Evolutionary conservation across 371 early-diverging fungal species (phyloP).

Genomic region (Zancudomyces culisetae): DNA sequence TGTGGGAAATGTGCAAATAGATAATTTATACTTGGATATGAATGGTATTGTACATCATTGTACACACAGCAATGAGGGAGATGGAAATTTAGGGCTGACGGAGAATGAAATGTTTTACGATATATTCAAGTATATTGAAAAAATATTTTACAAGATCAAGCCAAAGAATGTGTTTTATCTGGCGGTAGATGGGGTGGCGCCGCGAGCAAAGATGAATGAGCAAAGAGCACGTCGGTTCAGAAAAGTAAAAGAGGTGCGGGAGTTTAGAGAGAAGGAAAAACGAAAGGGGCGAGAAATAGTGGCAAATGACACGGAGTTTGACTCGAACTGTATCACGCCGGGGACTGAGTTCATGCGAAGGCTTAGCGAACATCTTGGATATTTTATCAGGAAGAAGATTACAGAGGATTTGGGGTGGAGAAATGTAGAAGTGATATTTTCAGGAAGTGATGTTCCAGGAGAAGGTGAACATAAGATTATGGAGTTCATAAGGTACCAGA

Average conservation of each 20-base stretch:
- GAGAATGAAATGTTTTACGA: conserved; percentile 90
- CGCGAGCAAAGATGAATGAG: conserved; percentile 99
- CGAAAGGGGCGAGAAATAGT: conserved; percentile 32
- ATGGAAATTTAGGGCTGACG: conserved; percentile 45
- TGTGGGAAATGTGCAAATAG: conserved; percentile 12
- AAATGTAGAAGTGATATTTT: conserved; percentile 78
- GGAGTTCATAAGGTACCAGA: conserved; percentile 83
- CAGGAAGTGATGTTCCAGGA: conserved; percentile 92
- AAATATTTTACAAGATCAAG: conserved; percentile 72
- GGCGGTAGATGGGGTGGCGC: conserved; percentile 98
- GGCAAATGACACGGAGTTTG: conserved; percentile 57
- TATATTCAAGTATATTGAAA: conserved; percentile 89
- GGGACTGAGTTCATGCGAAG: conserved; percentile 97
- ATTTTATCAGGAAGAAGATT: conserved; percentile 76
- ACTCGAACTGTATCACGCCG: conserved; percentile 98
- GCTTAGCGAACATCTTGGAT: conserved; percentile 65
- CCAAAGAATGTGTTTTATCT: conserved; percentile 92
- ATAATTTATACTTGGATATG: conserved; percentile 96
- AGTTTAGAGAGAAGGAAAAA: conserved; percentile 44
- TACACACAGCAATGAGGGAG: conserved; percentile 82
- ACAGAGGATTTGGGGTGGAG: conserved; percentile 81
- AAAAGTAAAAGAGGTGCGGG: conserved; percentile 67
- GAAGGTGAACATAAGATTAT: conserved; percentile 99
- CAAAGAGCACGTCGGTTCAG: conserved; percentile 97
- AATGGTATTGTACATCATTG: conserved; percentile 99